Percentiles rank a stretch among this genome's conserved stretches.
These are phyloP conservation scores for Microbotryum violaceum DNA, from an alignment of 1,284 basidiomycete species.

Conservation along the genomic window DNA sequence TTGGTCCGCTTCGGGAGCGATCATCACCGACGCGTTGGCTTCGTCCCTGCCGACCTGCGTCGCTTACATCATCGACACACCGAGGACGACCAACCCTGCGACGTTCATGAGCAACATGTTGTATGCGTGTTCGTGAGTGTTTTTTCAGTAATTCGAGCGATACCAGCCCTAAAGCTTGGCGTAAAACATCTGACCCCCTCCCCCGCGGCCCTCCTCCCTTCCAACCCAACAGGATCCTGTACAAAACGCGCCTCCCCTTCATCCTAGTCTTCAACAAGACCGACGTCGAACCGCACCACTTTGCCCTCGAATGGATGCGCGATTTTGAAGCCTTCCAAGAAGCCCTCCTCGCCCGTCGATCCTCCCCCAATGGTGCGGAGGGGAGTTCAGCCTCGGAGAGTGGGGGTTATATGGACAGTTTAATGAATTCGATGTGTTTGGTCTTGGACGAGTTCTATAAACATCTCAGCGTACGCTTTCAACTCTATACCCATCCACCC, in stretches of 20 bases:
- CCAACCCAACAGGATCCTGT: constrained; percentile 67
- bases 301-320: constrained; percentile 95
- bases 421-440: constrained; percentile 99
- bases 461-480: constrained; percentile 72
- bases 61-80: constrained; percentile 96
- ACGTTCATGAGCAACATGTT: constrained; percentile 99
- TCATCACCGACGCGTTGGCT: constrained; percentile 97
- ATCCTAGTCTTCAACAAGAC: constrained; percentile 99
- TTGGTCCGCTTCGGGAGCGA: constrained; percentile 97
- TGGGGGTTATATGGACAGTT: constrained; percentile 93
- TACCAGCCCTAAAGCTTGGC: background rate
- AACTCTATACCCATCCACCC: too few species aligned
- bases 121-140: constrained; percentile 89
- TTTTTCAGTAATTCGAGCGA: background rate
- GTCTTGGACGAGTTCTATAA: constrained; percentile 99
- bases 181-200: background rate
- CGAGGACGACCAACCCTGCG: constrained; percentile 84
- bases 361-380: constrained; percentile 46
- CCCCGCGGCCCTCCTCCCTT: background rate
- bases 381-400: constrained; percentile 63
- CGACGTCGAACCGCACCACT: constrained; percentile 76
- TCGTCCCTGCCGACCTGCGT: constrained; percentile 87
- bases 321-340: constrained; percentile 74
- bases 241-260: constrained; percentile 96
- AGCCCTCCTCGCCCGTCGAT: constrained; percentile 43